Percentiles rank a stretch among this genome's conserved stretches.
These are phyloP conservation scores for Sapria himalayana DNA, from an alignment of 345 rosid species.

Conservation along the genomic window DNA sequence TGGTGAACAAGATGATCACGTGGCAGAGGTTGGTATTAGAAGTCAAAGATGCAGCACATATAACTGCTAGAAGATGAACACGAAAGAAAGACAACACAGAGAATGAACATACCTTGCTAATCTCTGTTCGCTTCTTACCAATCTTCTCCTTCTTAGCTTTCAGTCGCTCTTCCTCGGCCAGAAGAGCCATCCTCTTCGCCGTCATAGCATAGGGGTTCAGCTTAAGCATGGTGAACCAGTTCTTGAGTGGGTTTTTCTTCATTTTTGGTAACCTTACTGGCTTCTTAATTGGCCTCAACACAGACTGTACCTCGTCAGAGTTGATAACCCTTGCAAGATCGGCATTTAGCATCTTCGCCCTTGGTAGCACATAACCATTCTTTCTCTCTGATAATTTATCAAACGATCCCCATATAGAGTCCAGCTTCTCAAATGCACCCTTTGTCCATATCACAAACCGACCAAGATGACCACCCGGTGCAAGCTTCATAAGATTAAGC, in stretches of 20 bases:
- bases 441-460: constrained; percentile 89
- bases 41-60: too few relatives aligned
- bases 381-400: constrained; percentile 72
- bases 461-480: constrained; percentile 97
- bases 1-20: too few relatives aligned
- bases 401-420: constrained; percentile 65
- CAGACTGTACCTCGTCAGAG: constrained; percentile 88
- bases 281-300: constrained; percentile 61
- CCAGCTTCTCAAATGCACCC: constrained; percentile 87
- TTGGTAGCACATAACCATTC: constrained; percentile 73
- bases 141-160: constrained; percentile 97
- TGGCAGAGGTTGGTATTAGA: too few relatives aligned
- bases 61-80: too few relatives aligned
- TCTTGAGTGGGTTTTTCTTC: constrained; percentile 95
- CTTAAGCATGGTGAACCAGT: constrained; percentile 57
- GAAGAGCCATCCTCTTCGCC: constrained; percentile 75
- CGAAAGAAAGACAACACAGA: background rate
- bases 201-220: constrained; percentile 92
- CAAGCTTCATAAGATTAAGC: constrained; percentile 58
- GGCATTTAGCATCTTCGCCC: constrained; percentile 91
- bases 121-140: constrained; percentile 53
- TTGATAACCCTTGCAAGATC: constrained; percentile 82
- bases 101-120: constrained; percentile 35
- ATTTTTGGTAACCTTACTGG: constrained; percentile 49
- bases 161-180: constrained; percentile 84